Percentiles rank a stretch among this genome's conserved stretches.
phyloP scores from a whole-genome alignment of 2,329 filamentous ascomycete species.

The Trichoderma harzianum region DNA sequence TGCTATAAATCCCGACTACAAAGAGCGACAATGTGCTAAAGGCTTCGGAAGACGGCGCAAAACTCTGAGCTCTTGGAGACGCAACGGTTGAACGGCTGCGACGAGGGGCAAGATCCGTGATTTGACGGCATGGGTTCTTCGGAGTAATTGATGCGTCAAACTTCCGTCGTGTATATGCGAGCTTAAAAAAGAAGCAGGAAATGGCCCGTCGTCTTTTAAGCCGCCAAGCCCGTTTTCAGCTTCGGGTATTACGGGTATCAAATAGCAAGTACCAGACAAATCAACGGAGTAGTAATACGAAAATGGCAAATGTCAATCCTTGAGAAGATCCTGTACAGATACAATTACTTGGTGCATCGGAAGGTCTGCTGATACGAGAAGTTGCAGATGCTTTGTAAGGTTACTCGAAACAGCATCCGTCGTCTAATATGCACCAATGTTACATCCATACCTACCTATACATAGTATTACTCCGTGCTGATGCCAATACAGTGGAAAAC shows the following conservation, averaged over 20 bases:
- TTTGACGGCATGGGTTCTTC: neutral
- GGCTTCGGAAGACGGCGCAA: neutral
- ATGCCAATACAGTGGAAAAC: neutral
- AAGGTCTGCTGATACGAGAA: neutral
- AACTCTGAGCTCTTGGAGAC: neutral
- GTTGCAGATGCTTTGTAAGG: neutral
- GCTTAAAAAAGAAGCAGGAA: neutral
- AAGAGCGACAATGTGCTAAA: neutral
- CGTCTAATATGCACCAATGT: neutral
- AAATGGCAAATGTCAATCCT: neutral
- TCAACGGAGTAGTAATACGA: neutral
- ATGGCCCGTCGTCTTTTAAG: conserved; percentile 12
- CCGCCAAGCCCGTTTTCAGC: neutral
- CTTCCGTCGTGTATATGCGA: conserved; percentile 12
- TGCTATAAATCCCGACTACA: neutral
- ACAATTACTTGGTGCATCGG: neutral
- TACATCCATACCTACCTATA: neutral
- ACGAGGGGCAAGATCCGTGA: neutral
- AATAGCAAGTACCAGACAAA: neutral
- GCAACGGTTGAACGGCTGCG: neutral
- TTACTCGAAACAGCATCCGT: neutral
- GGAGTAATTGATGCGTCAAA: neutral
- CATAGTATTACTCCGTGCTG: neutral
- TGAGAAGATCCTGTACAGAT: neutral
- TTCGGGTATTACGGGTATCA: neutral